A percentile compares a stretch with the other conserved stretches of the same genome.
Conservation (phyloP, 2,329 filamentous ascomycete species). For the Eutypa lata region DNA sequence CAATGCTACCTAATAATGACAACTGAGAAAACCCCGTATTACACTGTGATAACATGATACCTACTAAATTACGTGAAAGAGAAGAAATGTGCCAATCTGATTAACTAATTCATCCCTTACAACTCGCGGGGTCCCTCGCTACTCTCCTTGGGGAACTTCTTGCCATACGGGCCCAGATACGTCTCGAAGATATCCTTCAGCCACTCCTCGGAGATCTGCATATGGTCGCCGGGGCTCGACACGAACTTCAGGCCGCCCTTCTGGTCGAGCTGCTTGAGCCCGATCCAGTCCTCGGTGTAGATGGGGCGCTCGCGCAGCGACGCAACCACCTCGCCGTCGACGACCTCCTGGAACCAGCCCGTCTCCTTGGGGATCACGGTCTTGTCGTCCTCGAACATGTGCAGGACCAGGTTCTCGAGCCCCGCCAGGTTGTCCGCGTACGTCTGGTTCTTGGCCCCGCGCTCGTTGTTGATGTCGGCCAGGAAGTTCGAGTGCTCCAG, state of each 20-base stretch:
- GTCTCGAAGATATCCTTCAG: slow-evolving; percentile 63
- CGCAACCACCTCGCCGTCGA: slow-evolving; percentile 65
- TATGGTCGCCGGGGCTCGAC: slow-evolving; percentile 73
- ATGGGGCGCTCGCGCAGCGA: slow-evolving; percentile 66
- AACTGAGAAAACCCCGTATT: background rate
- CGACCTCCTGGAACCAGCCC: slow-evolving; percentile 86
- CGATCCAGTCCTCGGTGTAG: slow-evolving; percentile 92
- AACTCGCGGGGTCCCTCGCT: slow-evolving; percentile 33
- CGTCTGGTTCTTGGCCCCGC: slow-evolving; percentile 64
- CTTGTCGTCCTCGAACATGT: slow-evolving; percentile 81
- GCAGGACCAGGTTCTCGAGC: slow-evolving; percentile 81
- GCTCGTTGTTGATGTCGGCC: slow-evolving; percentile 95
- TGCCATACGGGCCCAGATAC: slow-evolving; percentile 58
- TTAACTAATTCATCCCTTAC: slow-evolving; percentile 16
- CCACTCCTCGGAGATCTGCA: slow-evolving; percentile 68
- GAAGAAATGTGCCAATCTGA: too few relatives aligned
- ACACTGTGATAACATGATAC: too few relatives aligned
- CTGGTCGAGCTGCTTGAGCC: slow-evolving; percentile 73
- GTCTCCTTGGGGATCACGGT: slow-evolving; percentile 88
- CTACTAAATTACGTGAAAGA: too few relatives aligned
- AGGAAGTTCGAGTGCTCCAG: slow-evolving; percentile 81
- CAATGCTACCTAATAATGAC: background rate
- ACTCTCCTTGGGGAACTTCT: slow-evolving; percentile 29
- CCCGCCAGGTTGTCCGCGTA: slow-evolving; percentile 70
- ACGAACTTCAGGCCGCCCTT: slow-evolving; percentile 76